A percentile compares a stretch with the other conserved stretches of the same genome.
phyloP scores from a whole-genome alignment of 139 green algal genomes.

The Spirogloea muscicola region DNA sequence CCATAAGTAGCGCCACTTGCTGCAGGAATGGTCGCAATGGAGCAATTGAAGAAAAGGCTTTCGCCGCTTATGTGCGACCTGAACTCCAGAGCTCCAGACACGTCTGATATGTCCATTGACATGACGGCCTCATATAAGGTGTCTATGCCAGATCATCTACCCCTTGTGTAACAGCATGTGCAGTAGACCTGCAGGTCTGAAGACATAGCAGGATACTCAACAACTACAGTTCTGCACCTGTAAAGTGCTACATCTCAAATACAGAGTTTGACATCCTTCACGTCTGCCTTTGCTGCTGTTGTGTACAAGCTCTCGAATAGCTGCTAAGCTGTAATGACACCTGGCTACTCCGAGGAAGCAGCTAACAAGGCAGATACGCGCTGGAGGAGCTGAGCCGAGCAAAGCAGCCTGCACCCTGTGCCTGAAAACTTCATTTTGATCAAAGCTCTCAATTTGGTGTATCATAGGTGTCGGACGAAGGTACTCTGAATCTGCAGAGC shows the following conservation, averaged over 20 bases:
- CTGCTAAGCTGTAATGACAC: not conserved
- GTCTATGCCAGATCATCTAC: not conserved
- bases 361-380: not conserved
- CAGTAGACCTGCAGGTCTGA: no score
- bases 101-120: conserved; percentile 15
- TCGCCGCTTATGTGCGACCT: not conserved
- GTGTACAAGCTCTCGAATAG: not conserved
- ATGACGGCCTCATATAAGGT: conserved; percentile 12
- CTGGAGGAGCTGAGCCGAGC: not conserved
- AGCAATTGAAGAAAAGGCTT: conserved; percentile 5
- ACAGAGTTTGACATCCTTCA: not conserved
- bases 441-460: not conserved
- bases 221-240: no score
- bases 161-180: no score
- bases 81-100: not conserved
- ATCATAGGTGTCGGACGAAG: conserved; percentile 32
- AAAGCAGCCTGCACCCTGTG: not conserved
- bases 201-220: no score
- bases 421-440: not conserved
- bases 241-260: not conserved
- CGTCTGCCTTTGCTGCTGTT: not conserved
- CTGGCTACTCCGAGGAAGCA: not conserved
- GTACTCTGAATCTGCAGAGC: conserved; percentile 42
- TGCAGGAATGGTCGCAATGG: not conserved
- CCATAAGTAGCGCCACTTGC: no score